Conservation (phyloP, 2,329 filamentous ascomycete species). For the Diplocarpon rosae region DNA sequence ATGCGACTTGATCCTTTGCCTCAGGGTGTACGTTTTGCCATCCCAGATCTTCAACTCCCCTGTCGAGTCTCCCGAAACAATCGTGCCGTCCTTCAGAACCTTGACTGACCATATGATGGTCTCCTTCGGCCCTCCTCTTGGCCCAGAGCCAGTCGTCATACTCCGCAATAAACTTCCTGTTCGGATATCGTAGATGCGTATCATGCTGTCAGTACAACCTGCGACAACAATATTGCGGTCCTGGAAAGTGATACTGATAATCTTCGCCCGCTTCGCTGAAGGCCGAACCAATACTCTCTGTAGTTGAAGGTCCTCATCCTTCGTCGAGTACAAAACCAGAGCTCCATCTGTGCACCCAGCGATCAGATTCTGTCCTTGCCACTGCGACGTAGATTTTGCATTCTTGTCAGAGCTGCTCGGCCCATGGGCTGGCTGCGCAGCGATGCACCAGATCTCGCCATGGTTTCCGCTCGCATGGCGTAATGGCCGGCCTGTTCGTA, state of each 20-base stretch:
- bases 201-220: conserved; percentile 93
- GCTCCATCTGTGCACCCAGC: conserved; percentile 87
- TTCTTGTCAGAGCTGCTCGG: conserved; percentile 21
- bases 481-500: conserved; percentile 65
- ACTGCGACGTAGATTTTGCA: conserved; percentile 20
- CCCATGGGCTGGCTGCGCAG: conserved; percentile 56
- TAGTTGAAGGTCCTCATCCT: conserved; percentile 73
- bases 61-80: conserved; percentile 89
- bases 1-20: conserved; percentile 77
- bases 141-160: conserved; percentile 76
- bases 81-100: conserved; percentile 74
- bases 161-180: conserved; percentile 65
- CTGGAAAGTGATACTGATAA: conserved; percentile 86
- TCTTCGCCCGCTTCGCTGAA: conserved; percentile 73
- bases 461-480: conserved; percentile 84
- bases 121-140: conserved; percentile 67
- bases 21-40: conserved; percentile 79
- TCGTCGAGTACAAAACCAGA: conserved; percentile 75
- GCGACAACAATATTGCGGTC: conserved; percentile 72
- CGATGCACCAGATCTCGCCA: conserved; percentile 94
- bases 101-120: conserved; percentile 91
- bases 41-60: conserved; percentile 93
- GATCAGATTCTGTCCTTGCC: conserved; percentile 52
- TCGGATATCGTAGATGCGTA: conserved; percentile 78
- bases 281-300: conserved; percentile 65